Evolutionary conservation across 257 asterid species (phyloP).

Genomic region (Rauvolfia tetraphylla): DNA sequence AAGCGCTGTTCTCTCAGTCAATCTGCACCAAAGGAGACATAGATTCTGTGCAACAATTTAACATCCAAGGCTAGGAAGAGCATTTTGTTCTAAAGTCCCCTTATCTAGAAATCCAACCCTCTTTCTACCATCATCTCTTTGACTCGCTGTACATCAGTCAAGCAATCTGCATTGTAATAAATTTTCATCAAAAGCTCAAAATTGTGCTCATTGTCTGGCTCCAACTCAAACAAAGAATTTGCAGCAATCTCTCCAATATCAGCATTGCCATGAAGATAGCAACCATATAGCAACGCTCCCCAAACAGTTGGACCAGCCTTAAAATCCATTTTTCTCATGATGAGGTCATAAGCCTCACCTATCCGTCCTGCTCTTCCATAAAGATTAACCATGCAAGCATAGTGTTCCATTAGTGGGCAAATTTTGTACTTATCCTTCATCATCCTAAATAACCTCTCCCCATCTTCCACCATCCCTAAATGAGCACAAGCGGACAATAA

Average conservation of each 20-base stretch:
- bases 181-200: constrained; percentile 67
- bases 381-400: constrained; percentile 82
- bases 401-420: constrained; percentile 64
- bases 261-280: constrained; percentile 55
- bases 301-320: constrained; percentile 78
- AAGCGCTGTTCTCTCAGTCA: neutral
- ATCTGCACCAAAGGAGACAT: neutral
- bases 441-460: constrained; percentile 45
- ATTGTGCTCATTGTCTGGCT: constrained; percentile 77
- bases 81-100: neutral
- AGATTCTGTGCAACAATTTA: neutral
- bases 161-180: constrained; percentile 39
- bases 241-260: constrained; percentile 64
- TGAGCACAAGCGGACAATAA: constrained; percentile 66
- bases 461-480: constrained; percentile 54
- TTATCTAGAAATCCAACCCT: constrained; percentile 38
- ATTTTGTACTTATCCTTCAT: constrained; percentile 51
- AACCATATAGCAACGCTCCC: constrained; percentile 87
- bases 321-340: constrained; percentile 41
- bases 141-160: constrained; percentile 42
- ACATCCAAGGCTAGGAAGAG: neutral
- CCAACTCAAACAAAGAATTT: constrained; percentile 54
- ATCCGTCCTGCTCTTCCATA: constrained; percentile 64
- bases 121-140: constrained; percentile 58
- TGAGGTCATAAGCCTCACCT: constrained; percentile 47